phyloP scores from a whole-genome alignment of 192 early-diverging fungal species.

The Kickxella alabastrina region DNA sequence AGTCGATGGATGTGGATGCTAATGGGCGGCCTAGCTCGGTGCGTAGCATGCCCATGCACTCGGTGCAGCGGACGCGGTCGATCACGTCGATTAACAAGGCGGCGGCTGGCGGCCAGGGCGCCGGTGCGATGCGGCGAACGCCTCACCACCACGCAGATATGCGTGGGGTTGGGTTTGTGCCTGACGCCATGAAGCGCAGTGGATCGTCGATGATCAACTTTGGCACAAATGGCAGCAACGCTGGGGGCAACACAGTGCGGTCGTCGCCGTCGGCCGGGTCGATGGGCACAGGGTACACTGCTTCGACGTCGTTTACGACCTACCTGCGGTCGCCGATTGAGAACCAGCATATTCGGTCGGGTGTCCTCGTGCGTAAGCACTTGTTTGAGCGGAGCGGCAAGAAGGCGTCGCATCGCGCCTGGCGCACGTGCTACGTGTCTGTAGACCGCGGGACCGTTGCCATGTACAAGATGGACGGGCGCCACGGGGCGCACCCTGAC shows the following conservation, averaged over 20 bases:
- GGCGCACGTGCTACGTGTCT: conserved; percentile 77
- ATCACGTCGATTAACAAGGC: conserved; percentile 42
- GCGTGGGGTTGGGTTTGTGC: not conserved
- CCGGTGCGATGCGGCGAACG: conserved; percentile 8
- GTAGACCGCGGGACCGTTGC: conserved; percentile 73
- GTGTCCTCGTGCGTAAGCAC: conserved; percentile 82
- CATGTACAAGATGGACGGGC: conserved; percentile 74
- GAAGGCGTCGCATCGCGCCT: conserved; percentile 80
- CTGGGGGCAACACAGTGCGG: conserved; percentile 8
- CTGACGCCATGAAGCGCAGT: conserved; percentile 19
- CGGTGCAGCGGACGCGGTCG: conserved; percentile 45
- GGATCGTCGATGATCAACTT: conserved; percentile 35
- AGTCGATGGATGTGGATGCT: conserved; percentile 18
- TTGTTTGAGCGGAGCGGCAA: conserved; percentile 68
- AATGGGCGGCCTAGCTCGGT: conserved; percentile 46
- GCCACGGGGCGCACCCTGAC: conserved; percentile 41
- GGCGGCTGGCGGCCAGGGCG: not conserved
- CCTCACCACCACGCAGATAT: conserved; percentile 36
- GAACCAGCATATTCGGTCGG: conserved; percentile 50
- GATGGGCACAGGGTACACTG: conserved; percentile 27
- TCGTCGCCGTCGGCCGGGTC: conserved; percentile 45
- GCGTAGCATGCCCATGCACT: conserved; percentile 48
- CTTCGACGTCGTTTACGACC: conserved; percentile 26
- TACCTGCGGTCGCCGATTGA: conserved; percentile 49
- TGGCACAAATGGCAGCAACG: conserved; percentile 8